Evolutionary conservation across 1,139 yeast genomes (phyloP).

Genomic region (Scheffersomyces parashehatae): DNA sequence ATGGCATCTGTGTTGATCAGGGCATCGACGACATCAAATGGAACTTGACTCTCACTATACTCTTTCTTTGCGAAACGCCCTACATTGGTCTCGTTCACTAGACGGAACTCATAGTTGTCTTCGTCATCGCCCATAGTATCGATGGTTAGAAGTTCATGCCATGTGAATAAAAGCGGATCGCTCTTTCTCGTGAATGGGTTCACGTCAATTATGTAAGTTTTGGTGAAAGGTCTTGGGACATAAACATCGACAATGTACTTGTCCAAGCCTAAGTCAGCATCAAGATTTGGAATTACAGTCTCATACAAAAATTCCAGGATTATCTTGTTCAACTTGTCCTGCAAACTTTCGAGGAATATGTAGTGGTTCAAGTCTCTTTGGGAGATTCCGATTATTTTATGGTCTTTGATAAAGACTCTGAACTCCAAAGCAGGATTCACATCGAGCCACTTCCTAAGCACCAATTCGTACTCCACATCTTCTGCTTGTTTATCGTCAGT

Average conservation of each 20-base stretch:
- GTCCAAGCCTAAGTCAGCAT: constrained; percentile 46
- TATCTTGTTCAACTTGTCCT: constrained; percentile 44
- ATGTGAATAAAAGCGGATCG: constrained; percentile 73
- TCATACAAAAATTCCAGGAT: constrained; percentile 57
- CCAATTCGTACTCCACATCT: constrained; percentile 54
- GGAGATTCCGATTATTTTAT: constrained; percentile 66
- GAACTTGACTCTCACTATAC: constrained; percentile 88
- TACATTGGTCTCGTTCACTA: constrained; percentile 66
- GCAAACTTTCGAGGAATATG: constrained; percentile 56
- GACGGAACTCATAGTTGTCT: constrained; percentile 53
- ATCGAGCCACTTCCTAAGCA: constrained; percentile 77
- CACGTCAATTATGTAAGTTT: constrained; percentile 72
- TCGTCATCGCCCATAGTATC: constrained; percentile 17
- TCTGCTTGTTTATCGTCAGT: constrained; percentile 14
- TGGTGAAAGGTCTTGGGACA: constrained; percentile 70
- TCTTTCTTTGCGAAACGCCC: constrained; percentile 78
- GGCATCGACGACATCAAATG: constrained; percentile 87
- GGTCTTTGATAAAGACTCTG: constrained; percentile 71
- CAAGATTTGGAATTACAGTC: constrained; percentile 41
- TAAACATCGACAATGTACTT: constrained; percentile 78
- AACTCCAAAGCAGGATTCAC: constrained; percentile 90
- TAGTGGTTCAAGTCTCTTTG: constrained; percentile 88
- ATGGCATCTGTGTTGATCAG: constrained; percentile 61
- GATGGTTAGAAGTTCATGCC: constrained; percentile 65
- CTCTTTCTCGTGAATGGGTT: constrained; percentile 82